These are phyloP conservation scores for Aspergillus baeticus DNA, from an alignment of 495 filamentous ascomycete species.

Conservation along the genomic window DNA sequence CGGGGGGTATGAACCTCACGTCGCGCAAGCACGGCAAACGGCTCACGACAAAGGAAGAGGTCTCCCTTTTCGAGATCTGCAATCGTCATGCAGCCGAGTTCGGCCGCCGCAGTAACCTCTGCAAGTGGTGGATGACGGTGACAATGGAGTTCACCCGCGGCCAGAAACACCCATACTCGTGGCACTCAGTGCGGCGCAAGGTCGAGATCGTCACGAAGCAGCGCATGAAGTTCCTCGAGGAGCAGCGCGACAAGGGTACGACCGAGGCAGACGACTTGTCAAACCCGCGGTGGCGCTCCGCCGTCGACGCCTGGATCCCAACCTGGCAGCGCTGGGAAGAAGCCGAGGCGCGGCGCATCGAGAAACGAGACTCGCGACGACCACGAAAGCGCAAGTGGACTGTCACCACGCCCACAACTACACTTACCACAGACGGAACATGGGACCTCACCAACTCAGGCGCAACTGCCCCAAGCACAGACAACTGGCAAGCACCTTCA, in stretches of 20 bases:
- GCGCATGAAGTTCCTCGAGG: slow-evolving; percentile 42
- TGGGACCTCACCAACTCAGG: slow-evolving; percentile 9
- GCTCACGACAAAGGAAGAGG: slow-evolving; percentile 44
- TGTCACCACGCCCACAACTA: neutral
- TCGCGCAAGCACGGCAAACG: slow-evolving; percentile 41
- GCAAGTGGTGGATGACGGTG: slow-evolving; percentile 47
- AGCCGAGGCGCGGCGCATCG: slow-evolving; percentile 38
- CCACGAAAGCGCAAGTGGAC: slow-evolving; percentile 34
- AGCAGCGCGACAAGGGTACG: slow-evolving; percentile 30
- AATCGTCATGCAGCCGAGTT: slow-evolving; percentile 39
- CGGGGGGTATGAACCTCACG: neutral
- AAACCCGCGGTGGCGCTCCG: slow-evolving; percentile 41
- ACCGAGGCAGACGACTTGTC: slow-evolving; percentile 30
- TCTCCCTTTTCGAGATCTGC: slow-evolving; percentile 44
- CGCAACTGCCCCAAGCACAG: neutral
- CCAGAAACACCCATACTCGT: slow-evolving; percentile 44
- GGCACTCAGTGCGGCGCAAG: slow-evolving; percentile 48
- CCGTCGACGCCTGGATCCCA: slow-evolving; percentile 44
- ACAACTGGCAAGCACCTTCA: slow-evolving; percentile 14
- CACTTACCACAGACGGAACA: neutral
- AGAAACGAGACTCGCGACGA: slow-evolving; percentile 41
- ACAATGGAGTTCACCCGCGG: slow-evolving; percentile 39
- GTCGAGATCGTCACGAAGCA: slow-evolving; percentile 46
- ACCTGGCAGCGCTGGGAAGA: slow-evolving; percentile 45
- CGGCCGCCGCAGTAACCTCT: slow-evolving; percentile 46